These are phyloP conservation scores for Catunica adiposa DNA, from an alignment of 2,329 filamentous ascomycete species.

Conservation along the genomic window DNA sequence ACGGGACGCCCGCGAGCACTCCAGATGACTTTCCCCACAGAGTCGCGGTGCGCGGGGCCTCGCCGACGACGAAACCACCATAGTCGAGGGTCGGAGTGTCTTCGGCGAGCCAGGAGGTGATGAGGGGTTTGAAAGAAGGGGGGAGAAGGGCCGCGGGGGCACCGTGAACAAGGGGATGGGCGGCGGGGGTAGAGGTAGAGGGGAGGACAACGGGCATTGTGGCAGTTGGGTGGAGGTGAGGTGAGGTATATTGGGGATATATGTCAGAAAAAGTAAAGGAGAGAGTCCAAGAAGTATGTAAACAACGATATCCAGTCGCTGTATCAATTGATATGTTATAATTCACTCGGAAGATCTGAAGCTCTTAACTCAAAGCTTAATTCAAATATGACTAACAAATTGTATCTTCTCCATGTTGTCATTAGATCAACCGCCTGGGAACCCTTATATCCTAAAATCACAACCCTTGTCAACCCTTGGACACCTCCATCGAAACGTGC, in stretches of 20 bases:
- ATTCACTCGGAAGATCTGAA: too few species aligned
- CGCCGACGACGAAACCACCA: slow-evolving; percentile 88
- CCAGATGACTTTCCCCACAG: slow-evolving; percentile 58
- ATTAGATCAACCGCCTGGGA: not conserved
- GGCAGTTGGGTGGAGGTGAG: not conserved
- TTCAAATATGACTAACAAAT: not conserved
- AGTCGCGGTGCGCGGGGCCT: slow-evolving; percentile 43
- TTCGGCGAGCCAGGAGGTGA: slow-evolving; percentile 79
- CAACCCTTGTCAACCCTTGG: too few species aligned
- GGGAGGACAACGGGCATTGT: slow-evolving; percentile 12
- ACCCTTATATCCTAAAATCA: not conserved
- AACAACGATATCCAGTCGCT: too few species aligned
- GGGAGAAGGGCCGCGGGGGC: slow-evolving; percentile 57
- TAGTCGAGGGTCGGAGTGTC: slow-evolving; percentile 96
- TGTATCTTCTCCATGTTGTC: not conserved
- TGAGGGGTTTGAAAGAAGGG: slow-evolving; percentile 63
- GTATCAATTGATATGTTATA: too few species aligned
- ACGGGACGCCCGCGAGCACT: slow-evolving; percentile 78
- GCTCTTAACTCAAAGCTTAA: too few species aligned
- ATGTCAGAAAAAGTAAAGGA: not conserved
- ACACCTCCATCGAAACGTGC: not conserved
- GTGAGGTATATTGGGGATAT: not conserved
- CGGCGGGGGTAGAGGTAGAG: slow-evolving; percentile 10
- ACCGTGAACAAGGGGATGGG: slow-evolving; percentile 22
- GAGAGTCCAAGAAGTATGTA: not conserved